Percentiles rank a stretch among this genome's conserved stretches.
These are phyloP conservation scores for Cinchona pubescens DNA, from an alignment of 257 asterid species.

Conservation along the genomic window DNA sequence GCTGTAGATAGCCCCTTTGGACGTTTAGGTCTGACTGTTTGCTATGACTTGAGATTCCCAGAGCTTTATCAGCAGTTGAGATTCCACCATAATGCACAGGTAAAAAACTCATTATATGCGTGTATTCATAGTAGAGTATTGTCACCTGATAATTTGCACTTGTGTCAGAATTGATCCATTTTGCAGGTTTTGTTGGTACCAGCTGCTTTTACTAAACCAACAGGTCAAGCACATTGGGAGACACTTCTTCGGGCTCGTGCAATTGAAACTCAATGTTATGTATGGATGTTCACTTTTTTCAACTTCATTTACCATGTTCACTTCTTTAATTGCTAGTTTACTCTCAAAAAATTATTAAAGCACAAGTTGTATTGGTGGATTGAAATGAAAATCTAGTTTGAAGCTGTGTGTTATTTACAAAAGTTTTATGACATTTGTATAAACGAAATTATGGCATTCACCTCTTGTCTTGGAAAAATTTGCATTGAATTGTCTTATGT, in stretches of 20 bases:
- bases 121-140: not conserved
- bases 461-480: not conserved
- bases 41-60: slow-evolving; percentile 93
- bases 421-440: not conserved
- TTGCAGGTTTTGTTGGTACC: slow-evolving; percentile 76
- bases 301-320: not conserved
- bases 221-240: slow-evolving; percentile 97
- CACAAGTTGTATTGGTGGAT: not conserved
- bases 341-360: not conserved
- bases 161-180: not conserved
- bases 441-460: not conserved
- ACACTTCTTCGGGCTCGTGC: slow-evolving; percentile 93
- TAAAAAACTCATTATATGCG: not conserved
- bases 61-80: slow-evolving; percentile 89
- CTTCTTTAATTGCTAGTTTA: not conserved
- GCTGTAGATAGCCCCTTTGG: slow-evolving; percentile 81
- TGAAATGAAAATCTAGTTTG: not conserved
- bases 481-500: not conserved
- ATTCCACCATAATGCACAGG: slow-evolving; percentile 71
- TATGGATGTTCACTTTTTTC: slow-evolving; percentile 32
- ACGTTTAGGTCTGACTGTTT: slow-evolving; percentile 75
- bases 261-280: slow-evolving; percentile 91
- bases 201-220: slow-evolving; percentile 78
- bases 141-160: not conserved
- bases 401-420: not conserved